Evolutionary conservation across 78 protist genomes (phyloP).

Genomic region (Cavenderia fasciculata): DNA sequence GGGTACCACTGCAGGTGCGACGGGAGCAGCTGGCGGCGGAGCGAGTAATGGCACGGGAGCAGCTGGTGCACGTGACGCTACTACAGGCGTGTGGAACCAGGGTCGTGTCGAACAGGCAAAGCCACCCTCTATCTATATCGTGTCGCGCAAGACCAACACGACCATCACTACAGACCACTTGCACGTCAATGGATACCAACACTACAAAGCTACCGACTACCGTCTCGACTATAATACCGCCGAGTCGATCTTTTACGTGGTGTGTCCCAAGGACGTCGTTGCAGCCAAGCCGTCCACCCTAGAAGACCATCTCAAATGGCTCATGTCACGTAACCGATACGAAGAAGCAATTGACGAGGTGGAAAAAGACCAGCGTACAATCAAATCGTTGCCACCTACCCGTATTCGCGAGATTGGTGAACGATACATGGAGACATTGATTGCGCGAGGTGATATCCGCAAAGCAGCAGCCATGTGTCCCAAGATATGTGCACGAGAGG

Average conservation of each 20-base stretch:
- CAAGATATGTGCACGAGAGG: slow-evolving; percentile 51
- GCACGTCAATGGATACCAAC: slow-evolving; percentile 80
- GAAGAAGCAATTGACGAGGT: slow-evolving; percentile 84
- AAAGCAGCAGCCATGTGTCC: slow-evolving; percentile 83
- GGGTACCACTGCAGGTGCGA: too few species aligned
- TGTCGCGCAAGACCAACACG: slow-evolving; percentile 51
- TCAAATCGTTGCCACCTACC: slow-evolving; percentile 13
- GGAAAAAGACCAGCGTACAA: slow-evolving; percentile 29
- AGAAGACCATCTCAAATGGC: slow-evolving; percentile 92
- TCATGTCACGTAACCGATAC: slow-evolving; percentile 79
- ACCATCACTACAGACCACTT: slow-evolving; percentile 85
- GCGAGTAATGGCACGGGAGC: too few species aligned
- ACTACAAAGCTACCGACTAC: slow-evolving; percentile 83
- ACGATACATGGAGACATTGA: slow-evolving; percentile 79
- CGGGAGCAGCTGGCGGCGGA: too few species aligned
- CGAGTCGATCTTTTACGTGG: slow-evolving; percentile 85
- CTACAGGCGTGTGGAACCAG: slow-evolving; percentile 74
- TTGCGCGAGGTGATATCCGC: slow-evolving; percentile 22
- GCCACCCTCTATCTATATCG: slow-evolving; percentile 73
- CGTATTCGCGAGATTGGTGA: slow-evolving; percentile 80
- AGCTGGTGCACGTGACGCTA: background rate
- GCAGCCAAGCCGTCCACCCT: slow-evolving; percentile 87
- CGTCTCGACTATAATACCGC: slow-evolving; percentile 53
- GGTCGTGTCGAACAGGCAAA: slow-evolving; percentile 77
- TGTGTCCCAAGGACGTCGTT: slow-evolving; percentile 91